Evolutionary conservation across 768 basidiomycete genomes (phyloP).

Genomic region (Asterophora lycoperdoides): DNA sequence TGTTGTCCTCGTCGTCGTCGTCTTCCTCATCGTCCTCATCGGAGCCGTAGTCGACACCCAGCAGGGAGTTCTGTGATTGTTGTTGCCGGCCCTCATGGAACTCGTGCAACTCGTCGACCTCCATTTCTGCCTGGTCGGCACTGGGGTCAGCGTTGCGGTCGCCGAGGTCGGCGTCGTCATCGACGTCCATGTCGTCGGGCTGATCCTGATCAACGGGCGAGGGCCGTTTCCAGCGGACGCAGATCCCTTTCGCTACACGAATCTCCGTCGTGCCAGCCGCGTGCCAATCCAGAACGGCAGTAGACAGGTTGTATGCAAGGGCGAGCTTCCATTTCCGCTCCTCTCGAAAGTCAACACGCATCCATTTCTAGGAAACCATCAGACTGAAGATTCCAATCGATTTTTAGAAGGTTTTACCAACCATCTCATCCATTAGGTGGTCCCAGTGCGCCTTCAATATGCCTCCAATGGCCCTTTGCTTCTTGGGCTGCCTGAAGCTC

Average conservation of each 20-base stretch:
- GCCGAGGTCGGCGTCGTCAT: constrained; percentile 16
- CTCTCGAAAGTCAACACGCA: constrained; percentile 92
- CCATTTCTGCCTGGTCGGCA: constrained; percentile 21
- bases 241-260: constrained; percentile 61
- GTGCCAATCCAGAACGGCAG: constrained; percentile 87
- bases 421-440: constrained; percentile 95
- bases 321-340: constrained; percentile 91
- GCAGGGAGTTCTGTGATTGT: constrained; percentile 25
- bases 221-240: constrained; percentile 59
- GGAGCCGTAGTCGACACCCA: constrained; percentile 53
- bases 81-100: constrained; percentile 12
- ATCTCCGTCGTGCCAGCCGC: constrained; percentile 60
- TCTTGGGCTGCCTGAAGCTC: constrained; percentile 95
- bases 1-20: constrained; percentile 59
- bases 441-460: constrained; percentile 89
- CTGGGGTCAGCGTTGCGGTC: constrained; percentile 7
- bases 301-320: constrained; percentile 77
- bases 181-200: constrained; percentile 30
- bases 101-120: constrained; percentile 23
- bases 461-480: constrained; percentile 76
- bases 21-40: constrained; percentile 63
- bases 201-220: constrained; percentile 22
- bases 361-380: constrained; percentile 74
- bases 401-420: constrained; percentile 35
- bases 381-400: constrained; percentile 1